Base-by-base conservation (phyloP, 2,329 filamentous ascomycete species). In the Grosmannia clavigera region DNA sequence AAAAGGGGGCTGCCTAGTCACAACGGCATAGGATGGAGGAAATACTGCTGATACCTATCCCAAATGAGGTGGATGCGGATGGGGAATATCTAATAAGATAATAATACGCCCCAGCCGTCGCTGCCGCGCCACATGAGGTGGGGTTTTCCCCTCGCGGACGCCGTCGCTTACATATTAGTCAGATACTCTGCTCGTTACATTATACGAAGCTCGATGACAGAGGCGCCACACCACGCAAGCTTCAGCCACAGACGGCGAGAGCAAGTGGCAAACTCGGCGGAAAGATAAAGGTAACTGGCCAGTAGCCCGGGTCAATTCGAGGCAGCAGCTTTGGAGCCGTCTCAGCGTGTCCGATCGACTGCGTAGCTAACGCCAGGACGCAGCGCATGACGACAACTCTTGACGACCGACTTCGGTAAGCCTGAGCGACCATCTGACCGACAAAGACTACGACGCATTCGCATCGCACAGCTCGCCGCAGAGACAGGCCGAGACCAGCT, bases 1-100 rank as follows among this genome's bases (percentile, higher is more conserved):
- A 25, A 56, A 38, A 40, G 33, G n/a, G 22, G n/a, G 31, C 33
- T n/a, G 31, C 29, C 43, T 31, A 35, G 35, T 10, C 11, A 16
- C 38, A 29, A 22, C 14, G 25, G 50, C 52, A 60, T 56, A 38
- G 52, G n/a, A 38, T 4, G 50, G 53, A n/a, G 51, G 58, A 60
- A 60, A 60, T 54, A 31, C 53, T 11, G 43, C 58, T 60, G 58
- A 60, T 60, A 60, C 58, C 43, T 48, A 14, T 51, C 43, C 35
- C 53, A 40, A 55, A 55, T 55, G 25, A 56, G 40, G 55, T 22
- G 55, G 55, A 56, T 40, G 38, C 12, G 12, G 38, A 16, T 40
- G 38, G 38, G 38, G 38, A 16, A 40, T 40, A 16, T 35, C 19
- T 19, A 57, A 31, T 29, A 58, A 53, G 48, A 31, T 10, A 57